Conservation (phyloP, 768 basidiomycete species). For the Pluteus cervinus region DNA sequence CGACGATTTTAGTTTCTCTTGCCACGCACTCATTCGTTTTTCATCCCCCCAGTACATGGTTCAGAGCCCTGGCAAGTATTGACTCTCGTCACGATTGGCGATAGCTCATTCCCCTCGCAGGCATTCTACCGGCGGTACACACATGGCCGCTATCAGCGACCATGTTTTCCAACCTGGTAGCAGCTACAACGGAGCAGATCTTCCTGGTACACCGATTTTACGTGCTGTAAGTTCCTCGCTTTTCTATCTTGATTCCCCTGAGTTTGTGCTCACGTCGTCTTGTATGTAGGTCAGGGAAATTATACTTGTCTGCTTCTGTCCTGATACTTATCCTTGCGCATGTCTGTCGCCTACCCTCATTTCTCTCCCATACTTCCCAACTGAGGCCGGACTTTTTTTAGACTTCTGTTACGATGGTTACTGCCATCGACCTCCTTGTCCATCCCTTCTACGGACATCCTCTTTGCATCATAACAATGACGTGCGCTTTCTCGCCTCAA, state of each 20-base stretch:
- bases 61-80: too few relatives aligned
- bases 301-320: constrained; percentile 8
- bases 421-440: too few relatives aligned
- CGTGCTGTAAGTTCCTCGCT: constrained; percentile 15
- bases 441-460: too few relatives aligned
- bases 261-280: background rate
- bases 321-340: too few relatives aligned
- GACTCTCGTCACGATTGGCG: background rate
- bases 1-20: background rate
- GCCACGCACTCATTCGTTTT: background rate
- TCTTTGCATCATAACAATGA: constrained; percentile 9
- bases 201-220: constrained; percentile 17
- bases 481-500: constrained; percentile 7
- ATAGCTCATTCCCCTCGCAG: background rate
- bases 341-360: too few relatives aligned
- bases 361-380: too few relatives aligned
- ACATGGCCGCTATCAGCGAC: background rate
- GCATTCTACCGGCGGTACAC: too few relatives aligned
- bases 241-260: background rate
- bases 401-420: too few relatives aligned
- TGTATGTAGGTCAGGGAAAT: constrained; percentile 11
- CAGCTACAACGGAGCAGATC: constrained; percentile 14
- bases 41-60: too few relatives aligned
- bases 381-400: too few relatives aligned
- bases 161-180: constrained; percentile 3